Base-by-base conservation (phyloP, 441 rosid species). In the Populus hybrid region DNA sequence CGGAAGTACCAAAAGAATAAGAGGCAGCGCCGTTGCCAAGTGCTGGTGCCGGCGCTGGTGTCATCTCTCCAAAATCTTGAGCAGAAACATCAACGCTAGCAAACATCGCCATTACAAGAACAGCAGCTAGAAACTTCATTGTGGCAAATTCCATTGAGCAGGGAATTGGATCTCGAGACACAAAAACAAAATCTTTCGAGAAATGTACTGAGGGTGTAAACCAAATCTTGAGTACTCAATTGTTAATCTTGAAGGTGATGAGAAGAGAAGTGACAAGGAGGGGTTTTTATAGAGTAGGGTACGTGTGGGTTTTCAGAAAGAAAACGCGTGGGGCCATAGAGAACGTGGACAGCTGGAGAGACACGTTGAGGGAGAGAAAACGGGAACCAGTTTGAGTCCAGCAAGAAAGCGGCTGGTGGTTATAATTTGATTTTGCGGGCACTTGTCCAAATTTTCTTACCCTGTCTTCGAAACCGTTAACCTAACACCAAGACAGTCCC, bases 261-360 rank as follows among this genome's bases (percentile, higher is more conserved):
- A 1, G 46, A 30, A 6, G 3, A 14, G 1, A 35, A 1, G 38
- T 0, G 1, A 10, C 59, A 4, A 6, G 16, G 30, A 28, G 30
- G 75, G 21, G 59, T 36, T 74, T 83, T 74, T 70, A 78, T 83
- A 71, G 70, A 10, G 21, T 5, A 5, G 61, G 61, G n/a, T 5
- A 14, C 2, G 61, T 18, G 61, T 18, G 7, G 61, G 61, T 53
- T 16, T 53, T 53, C 61, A 5, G 53, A 30, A 70, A 28, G 59
- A 64, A 67, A 40, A 53, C 78, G 83, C 1, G 82, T 78, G 79
- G 81, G 64, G 42, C 67, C 21, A 4, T 0, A 4, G 7, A 42
- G 75, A 78, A 70, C 78, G 84, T 57, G 86, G 84, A 81, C 80
- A 83, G 77, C 76, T 83, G 79, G 82, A 67, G 66, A 67, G 63